Conservation (phyloP, 192 early-diverging fungal genomes). For the Physocladia obscura region DNA sequence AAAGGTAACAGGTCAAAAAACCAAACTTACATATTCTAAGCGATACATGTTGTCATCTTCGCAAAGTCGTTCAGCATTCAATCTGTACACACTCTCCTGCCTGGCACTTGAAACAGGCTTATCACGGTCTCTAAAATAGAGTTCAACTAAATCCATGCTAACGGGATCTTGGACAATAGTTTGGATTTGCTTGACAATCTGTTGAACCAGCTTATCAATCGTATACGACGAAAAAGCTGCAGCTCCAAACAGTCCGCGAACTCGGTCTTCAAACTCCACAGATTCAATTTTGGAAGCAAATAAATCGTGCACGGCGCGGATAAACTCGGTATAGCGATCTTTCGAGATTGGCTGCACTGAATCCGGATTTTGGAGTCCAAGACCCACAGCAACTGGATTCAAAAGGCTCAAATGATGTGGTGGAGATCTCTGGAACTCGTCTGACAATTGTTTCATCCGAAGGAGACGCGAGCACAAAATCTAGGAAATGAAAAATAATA, state of each 20-base stretch:
- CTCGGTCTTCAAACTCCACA: slow-evolving; percentile 80
- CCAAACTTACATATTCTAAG: slow-evolving; percentile 71
- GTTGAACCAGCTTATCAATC: slow-evolving; percentile 82
- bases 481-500: slow-evolving; percentile 45
- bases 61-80: slow-evolving; percentile 44
- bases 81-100: slow-evolving; percentile 54
- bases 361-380: slow-evolving; percentile 43
- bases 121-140: slow-evolving; percentile 50
- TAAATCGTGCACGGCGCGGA: slow-evolving; percentile 73
- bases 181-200: slow-evolving; percentile 77
- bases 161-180: slow-evolving; percentile 66
- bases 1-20: slow-evolving; percentile 9
- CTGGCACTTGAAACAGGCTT: slow-evolving; percentile 37
- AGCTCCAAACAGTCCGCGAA: slow-evolving; percentile 83
- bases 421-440: slow-evolving; percentile 54
- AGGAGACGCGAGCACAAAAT: slow-evolving; percentile 81
- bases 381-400: slow-evolving; percentile 60
- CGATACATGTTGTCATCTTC: slow-evolving; percentile 77
- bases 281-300: slow-evolving; percentile 80
- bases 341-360: slow-evolving; percentile 13
- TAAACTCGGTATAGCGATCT: slow-evolving; percentile 77
- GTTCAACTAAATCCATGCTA: slow-evolving; percentile 51
- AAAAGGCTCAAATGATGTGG: slow-evolving; percentile 48
- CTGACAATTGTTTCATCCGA: slow-evolving; percentile 73
- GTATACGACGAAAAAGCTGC: slow-evolving; percentile 88